A percentile compares a stretch with the other conserved stretches of the same genome.
phyloP scores from a whole-genome alignment of 2,329 filamentous ascomycete genomes.

The Trichoderma sp. region DNA sequence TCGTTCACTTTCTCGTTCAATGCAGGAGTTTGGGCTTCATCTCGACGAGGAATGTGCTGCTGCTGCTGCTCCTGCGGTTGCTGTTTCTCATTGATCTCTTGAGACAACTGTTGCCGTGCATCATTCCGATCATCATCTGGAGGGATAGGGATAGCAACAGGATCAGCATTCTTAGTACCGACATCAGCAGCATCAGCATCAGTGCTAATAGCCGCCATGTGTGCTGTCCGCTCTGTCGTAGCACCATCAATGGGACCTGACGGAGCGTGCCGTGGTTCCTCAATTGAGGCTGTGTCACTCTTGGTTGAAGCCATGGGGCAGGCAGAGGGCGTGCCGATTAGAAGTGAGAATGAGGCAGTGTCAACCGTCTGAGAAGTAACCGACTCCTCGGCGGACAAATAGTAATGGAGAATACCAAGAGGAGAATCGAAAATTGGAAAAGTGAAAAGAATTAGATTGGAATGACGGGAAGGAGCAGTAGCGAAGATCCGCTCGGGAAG shows the following conservation, averaged over 20 bases:
- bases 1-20: constrained; percentile 5
- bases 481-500: neutral
- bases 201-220: neutral
- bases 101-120: neutral
- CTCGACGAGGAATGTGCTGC: neutral
- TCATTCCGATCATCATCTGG: neutral
- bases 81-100: neutral
- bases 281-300: constrained; percentile 21
- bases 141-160: neutral
- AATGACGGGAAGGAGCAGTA: neutral
- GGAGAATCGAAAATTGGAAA: neutral
- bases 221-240: neutral
- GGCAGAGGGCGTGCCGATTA: neutral
- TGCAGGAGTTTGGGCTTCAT: neutral
- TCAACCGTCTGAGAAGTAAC: neutral
- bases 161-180: neutral
- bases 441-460: neutral
- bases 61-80: neutral
- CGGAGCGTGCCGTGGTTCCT: constrained; percentile 5
- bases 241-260: neutral
- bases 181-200: neutral
- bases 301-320: constrained; percentile 8
- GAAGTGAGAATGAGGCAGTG: constrained; percentile 7
- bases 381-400: neutral
- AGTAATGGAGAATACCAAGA: neutral